Base-by-base conservation (phyloP, 2,329 filamentous ascomycete genomes). In the Didymella exigua region DNA sequence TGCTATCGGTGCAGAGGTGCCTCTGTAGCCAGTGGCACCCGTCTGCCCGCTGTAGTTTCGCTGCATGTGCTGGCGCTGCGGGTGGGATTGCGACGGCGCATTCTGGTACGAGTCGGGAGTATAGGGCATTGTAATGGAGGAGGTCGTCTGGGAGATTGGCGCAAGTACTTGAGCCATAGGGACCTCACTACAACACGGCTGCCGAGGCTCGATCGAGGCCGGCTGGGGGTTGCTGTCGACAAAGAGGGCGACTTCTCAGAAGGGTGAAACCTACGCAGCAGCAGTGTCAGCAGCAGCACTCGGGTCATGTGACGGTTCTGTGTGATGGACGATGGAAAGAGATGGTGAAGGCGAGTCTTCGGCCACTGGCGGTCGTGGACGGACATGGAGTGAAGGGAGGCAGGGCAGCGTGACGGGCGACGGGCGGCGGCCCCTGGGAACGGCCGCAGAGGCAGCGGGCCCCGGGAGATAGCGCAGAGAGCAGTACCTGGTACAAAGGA, bases 101-200 rank as follows among this genome's bases (percentile, higher is more conserved):
- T 68, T 75, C 59, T 77, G 75, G 71, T 78, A 80, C 65, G 77
- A 75, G 71, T 81, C 78, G 56, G 79, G 77, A 47, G 79, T 75
- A 67, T 80, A 79, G 65, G 80, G 75, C 78, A 81, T 81, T 63
- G 77, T 78, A 70, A 80, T 79, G 68, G 78, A 74, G 67, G 72
- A 74, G 66, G 78, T 69, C 54, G 76, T 73, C 70, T 77, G 76
- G 62, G 78, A 73, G 66, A 78, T 76, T 60, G 77, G 78, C 66
- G 78, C 72, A 61, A 82, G 78, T 79, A 76, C 73, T 68, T 75
- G 72, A 73, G 74, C 74, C 74, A 76, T 76, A 66, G 70, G 69
- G 66, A 63, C 4, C 61, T 56, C 59, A 56, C 61, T 50, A 58
- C 59, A 59, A 54, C 51, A 58, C 56, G 54, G 58, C 58, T 49